Evolutionary conservation across 495 filamentous ascomycete species (phyloP).

Genomic region (Chaetomium fimeti): DNA sequence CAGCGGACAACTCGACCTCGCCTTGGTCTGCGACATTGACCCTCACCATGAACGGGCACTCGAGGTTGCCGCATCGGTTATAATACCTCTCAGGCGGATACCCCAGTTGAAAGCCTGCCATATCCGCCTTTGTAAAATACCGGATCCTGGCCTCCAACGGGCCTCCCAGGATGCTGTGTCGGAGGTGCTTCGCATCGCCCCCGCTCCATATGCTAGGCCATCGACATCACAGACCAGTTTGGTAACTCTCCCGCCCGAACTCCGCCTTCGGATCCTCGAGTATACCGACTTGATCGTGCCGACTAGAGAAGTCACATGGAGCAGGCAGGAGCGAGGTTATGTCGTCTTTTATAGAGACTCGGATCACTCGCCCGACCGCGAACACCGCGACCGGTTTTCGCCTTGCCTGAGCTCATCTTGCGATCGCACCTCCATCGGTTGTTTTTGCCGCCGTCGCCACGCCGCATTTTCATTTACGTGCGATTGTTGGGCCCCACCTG

Average conservation of each 20-base stretch:
- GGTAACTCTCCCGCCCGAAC: slow-evolving; percentile 14
- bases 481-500: slow-evolving; percentile 22
- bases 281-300: slow-evolving; percentile 21
- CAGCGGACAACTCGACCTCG: background rate
- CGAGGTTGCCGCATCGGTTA: background rate
- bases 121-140: slow-evolving; percentile 7
- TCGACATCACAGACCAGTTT: background rate
- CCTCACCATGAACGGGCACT: background rate
- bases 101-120: background rate
- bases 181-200: background rate
- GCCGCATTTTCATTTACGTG: slow-evolving; percentile 19
- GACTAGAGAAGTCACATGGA: slow-evolving; percentile 22
- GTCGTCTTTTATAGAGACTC: background rate
- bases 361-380: background rate
- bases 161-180: background rate
- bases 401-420: background rate
- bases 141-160: background rate
- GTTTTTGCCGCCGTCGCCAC: slow-evolving; percentile 24
- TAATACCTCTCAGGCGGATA: background rate
- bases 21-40: slow-evolving; percentile 8
- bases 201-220: background rate
- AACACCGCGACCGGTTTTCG: background rate
- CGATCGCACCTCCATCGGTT: slow-evolving; percentile 3
- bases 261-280: slow-evolving; percentile 20
- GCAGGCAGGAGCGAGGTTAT: slow-evolving; percentile 17